Evolutionary conservation across 2,329 filamentous ascomycete genomes (phyloP), one percentile per base, ranked within the genome.

Genomic region (Beauveria sp.): DNA sequence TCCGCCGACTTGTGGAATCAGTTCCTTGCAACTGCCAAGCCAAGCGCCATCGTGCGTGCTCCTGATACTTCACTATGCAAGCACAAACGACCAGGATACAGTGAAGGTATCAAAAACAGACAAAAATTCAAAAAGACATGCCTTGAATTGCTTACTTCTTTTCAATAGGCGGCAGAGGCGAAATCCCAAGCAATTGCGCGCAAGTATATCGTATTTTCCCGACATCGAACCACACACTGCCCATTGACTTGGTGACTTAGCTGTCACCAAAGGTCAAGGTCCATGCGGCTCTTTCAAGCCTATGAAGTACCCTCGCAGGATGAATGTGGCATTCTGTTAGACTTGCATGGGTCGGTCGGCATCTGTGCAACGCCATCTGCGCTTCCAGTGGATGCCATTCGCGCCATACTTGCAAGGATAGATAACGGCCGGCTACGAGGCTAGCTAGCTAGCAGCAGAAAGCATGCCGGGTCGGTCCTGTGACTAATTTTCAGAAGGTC

Each of bases 351-450:
- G 57, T 22, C 16, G 34, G 34, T 16, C 14, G 46, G 34, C 47
- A 59, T 51, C 57, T 52, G 38, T 59, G 24, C 47, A 49, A 59
- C 47, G 38, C 34, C 57, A 59, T 45, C 34, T 57, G 40, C 26
- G 47, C 22, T 26, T 40, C 9, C 57, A 50, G 57, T 59, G 57
- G 47, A 24, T 45, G 47, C 22, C 38, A 45, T 52, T 52, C 22
- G 38, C 34, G 24, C 38, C 57, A 45, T 49, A 12, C 22, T 34
- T 43, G 57, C 57, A 59, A 59, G 57, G 57, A 59, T 59, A 52
- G 28, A 9, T 3, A 28, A 52, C 57, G 47, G 47, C 38, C 24
- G 43, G 22, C 47, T 52, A 59, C 18, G 3, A 22, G 22, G 47
- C 57, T 59, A 34, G 18, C 46, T 38, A 38, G 34, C 34, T 38